Evolutionary conservation across 441 rosid species (phyloP).

Genomic region (Croton laevigatus): DNA sequence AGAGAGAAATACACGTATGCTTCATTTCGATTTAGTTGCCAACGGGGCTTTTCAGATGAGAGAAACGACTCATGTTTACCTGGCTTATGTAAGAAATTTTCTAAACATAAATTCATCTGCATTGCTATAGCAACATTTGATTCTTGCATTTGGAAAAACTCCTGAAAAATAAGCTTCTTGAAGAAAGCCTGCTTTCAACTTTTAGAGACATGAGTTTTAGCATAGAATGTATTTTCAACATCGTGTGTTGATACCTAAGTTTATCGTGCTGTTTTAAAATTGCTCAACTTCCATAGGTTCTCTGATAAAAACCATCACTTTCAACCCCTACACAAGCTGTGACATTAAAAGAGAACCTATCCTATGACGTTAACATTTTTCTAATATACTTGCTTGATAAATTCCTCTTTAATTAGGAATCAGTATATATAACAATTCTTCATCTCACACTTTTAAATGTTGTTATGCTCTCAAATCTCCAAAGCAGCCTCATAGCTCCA

Average conservation of each 20-base stretch:
- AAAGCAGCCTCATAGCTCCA: background rate
- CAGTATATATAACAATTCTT: background rate
- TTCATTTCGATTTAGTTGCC: conserved; percentile 61
- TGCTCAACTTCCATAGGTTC: background rate
- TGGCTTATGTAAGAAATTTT: conserved; percentile 51
- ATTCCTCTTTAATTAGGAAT: background rate
- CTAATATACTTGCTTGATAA: too few relatives aligned
- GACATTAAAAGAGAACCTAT: background rate
- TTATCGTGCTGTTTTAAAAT: background rate
- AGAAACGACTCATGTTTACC: conserved; percentile 51
- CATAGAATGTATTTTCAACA: background rate
- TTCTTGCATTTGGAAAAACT: background rate
- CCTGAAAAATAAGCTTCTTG: background rate
- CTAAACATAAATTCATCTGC: background rate
- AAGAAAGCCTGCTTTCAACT: background rate
- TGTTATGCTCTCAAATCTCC: conserved; percentile 5
- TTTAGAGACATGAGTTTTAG: conserved; percentile 3
- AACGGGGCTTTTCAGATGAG: conserved; percentile 62
- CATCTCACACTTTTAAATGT: background rate
- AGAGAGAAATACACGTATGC: conserved; percentile 48
- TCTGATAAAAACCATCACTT: background rate
- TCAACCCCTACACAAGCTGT: background rate
- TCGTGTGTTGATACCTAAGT: background rate
- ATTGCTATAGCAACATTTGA: background rate
- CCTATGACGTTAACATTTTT: background rate